phyloP scores from a whole-genome alignment of 2,329 filamentous ascomycete species.

The Fonsecaea monophora region DNA sequence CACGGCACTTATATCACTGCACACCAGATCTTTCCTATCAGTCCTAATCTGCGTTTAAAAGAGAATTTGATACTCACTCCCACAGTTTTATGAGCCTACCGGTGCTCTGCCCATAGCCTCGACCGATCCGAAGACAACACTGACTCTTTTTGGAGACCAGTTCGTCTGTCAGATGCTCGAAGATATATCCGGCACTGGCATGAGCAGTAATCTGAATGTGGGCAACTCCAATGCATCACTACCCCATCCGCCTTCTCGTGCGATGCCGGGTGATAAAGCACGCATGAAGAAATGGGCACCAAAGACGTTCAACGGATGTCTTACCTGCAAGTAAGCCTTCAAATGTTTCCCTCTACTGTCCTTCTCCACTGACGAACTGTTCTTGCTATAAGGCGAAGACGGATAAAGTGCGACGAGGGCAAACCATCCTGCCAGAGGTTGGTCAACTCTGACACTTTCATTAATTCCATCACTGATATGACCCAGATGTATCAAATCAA shows the following conservation, averaged over 20 bases:
- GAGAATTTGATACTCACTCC: conserved; percentile 3
- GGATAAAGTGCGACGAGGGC: conserved; percentile 34
- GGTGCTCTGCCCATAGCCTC: not conserved
- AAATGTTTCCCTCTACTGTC: not conserved
- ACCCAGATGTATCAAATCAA: conserved; percentile 30
- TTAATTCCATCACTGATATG: conserved; percentile 11
- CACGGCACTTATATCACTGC: conserved; percentile 1
- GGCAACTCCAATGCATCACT: conserved; percentile 10
- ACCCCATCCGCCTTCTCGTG: not conserved
- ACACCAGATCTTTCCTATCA: conserved; percentile 1
- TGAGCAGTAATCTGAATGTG: not conserved
- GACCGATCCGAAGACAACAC: not conserved
- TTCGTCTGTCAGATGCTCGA: conserved; percentile 5
- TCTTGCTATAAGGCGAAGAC: conserved; percentile 17
- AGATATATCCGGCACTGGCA: conserved; percentile 10
- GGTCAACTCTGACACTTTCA: not conserved
- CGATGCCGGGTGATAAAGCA: conserved; percentile 22
- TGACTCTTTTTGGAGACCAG: not conserved
- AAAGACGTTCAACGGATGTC: conserved; percentile 35
- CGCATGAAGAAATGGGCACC: conserved; percentile 34
- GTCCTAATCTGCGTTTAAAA: not conserved
- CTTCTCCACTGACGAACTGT: not conserved
- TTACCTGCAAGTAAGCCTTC: conserved; percentile 34
- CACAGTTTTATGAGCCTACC: not conserved
- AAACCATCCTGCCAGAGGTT: conserved; percentile 34